Conservation (phyloP, 257 asterid genomes). For the Striga asiatica region DNA sequence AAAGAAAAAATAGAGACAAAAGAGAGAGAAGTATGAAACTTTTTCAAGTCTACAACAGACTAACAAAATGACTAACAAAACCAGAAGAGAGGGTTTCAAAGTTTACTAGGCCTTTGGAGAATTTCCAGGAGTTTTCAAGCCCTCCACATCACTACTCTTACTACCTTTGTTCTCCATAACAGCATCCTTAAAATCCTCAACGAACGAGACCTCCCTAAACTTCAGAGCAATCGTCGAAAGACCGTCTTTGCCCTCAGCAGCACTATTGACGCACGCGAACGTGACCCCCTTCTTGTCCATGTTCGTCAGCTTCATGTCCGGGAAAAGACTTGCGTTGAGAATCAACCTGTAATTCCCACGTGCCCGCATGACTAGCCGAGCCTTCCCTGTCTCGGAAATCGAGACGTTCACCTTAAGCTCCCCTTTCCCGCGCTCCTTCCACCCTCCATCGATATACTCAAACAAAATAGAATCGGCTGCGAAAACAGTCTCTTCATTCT, state of each 20-base stretch:
- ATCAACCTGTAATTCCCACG: slow-evolving; percentile 76
- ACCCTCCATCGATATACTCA: slow-evolving; percentile 54
- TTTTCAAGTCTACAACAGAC: neutral
- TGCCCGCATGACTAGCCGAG: slow-evolving; percentile 78
- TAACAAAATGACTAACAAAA: too few species aligned
- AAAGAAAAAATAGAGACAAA: neutral
- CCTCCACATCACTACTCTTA: slow-evolving; percentile 14
- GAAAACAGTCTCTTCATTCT: slow-evolving; percentile 56
- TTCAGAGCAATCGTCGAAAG: slow-evolving; percentile 81
- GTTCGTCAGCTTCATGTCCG: slow-evolving; percentile 78
- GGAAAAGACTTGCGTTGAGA: slow-evolving; percentile 72
- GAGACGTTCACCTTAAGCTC: slow-evolving; percentile 68
- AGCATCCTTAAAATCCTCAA: slow-evolving; percentile 51
- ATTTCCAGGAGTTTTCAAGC: slow-evolving; percentile 62
- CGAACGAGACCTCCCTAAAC: slow-evolving; percentile 62
- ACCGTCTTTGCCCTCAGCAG: slow-evolving; percentile 52
- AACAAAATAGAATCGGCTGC: slow-evolving; percentile 60
- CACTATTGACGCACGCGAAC: slow-evolving; percentile 76
- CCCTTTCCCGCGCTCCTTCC: slow-evolving; percentile 97
- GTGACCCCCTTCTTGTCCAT: slow-evolving; percentile 94
- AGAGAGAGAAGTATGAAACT: neutral
- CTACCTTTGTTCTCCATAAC: slow-evolving; percentile 44
- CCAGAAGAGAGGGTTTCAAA: neutral
- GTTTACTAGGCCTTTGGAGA: slow-evolving; percentile 59
- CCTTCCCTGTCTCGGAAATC: slow-evolving; percentile 42